Evolutionary conservation across 1,284 basidiomycete species (phyloP), one percentile per base, ranked within the genome.

Genomic region (Apiotrichum porosum): DNA sequence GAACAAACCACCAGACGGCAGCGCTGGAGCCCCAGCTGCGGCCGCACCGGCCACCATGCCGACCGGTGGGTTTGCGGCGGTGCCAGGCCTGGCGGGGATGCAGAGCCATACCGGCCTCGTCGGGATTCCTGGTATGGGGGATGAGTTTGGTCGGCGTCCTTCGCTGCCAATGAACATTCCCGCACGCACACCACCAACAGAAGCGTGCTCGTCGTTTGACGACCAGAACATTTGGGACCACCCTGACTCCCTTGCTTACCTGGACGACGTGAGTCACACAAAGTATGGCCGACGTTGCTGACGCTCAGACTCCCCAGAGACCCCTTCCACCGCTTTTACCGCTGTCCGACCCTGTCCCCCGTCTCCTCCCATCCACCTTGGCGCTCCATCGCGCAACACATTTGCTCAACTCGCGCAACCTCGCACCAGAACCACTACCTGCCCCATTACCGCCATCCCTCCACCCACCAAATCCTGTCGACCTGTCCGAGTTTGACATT

Each of bases 401-500:
- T 44, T 54, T 73, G 9, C 57, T 74, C 19, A 67, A 58, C 44
- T 60, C 68, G 14, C 62, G 66, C 17, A 71, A 71, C 39, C 60
- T 72, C 14, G 61, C 65, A 22, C 60, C 67, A 13, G 69, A 71
- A 35, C 72, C 70, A 14, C 54, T 74, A 12, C 73, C 73, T 12
- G 66, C 71, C 42, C 70, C 71, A 10, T 52, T 74, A 4, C 68
- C 71, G 4, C 62, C 68, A 6, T 68, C 69, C 9, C 57, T 73
- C 8, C 72, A 75, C 44, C 72, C 72, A 15, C 72, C 72, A 18
- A 62, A 63, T 14, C 68, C 73, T 1, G 66, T 74, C 43, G 72
- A 73, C 49, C 58, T 74, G n/a, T 65, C 72, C 24, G 73, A 73
- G 44, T 75, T 76, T 54, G 74, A 76, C 54, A 70, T 76, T 22